These are phyloP conservation scores for Aspergillus cristatus DNA, from an alignment of 495 filamentous ascomycete species.

Conservation along the genomic window DNA sequence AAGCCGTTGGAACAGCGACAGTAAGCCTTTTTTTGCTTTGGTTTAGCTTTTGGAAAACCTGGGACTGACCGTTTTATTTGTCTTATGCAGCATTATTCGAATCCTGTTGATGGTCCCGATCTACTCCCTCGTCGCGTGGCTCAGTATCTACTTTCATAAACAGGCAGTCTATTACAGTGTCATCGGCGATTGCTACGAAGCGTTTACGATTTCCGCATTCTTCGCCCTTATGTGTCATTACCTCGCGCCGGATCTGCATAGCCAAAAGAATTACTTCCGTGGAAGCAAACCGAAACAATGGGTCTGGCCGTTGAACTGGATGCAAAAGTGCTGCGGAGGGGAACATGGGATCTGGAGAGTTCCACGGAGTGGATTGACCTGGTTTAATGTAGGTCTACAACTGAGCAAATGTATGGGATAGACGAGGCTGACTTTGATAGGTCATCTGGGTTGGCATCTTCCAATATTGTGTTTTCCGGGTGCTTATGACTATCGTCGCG, in stretches of 20 bases:
- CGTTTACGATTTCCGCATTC: constrained; percentile 84
- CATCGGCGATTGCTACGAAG: constrained; percentile 80
- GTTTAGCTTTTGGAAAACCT: background rate
- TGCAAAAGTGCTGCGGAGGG: constrained; percentile 59
- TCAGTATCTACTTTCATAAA: constrained; percentile 67
- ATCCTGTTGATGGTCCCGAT: constrained; percentile 88
- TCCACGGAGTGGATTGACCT: constrained; percentile 77
- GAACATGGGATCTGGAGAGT: constrained; percentile 58
- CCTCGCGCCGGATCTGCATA: constrained; percentile 67
- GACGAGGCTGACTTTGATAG: constrained; percentile 23
- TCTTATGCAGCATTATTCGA: constrained; percentile 65
- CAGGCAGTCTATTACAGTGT: constrained; percentile 78
- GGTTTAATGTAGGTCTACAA: constrained; percentile 62
- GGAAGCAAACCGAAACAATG: constrained; percentile 57
- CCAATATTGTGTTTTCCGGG: constrained; percentile 82
- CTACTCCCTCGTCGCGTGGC: constrained; percentile 70
- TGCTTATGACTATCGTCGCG: constrained; percentile 74
- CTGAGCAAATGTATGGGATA: background rate
- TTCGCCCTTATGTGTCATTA: constrained; percentile 85
- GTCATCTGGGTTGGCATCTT: constrained; percentile 82
- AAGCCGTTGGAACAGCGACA: constrained; percentile 77
- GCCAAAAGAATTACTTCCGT: constrained; percentile 84
- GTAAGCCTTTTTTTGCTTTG: constrained; percentile 38
- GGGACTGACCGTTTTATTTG: constrained; percentile 8
- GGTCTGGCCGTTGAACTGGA: constrained; percentile 60